These are phyloP conservation scores for Macrophomina pseudophaseolina DNA, from an alignment of 2,329 filamentous ascomycete species.

Conservation along the genomic window DNA sequence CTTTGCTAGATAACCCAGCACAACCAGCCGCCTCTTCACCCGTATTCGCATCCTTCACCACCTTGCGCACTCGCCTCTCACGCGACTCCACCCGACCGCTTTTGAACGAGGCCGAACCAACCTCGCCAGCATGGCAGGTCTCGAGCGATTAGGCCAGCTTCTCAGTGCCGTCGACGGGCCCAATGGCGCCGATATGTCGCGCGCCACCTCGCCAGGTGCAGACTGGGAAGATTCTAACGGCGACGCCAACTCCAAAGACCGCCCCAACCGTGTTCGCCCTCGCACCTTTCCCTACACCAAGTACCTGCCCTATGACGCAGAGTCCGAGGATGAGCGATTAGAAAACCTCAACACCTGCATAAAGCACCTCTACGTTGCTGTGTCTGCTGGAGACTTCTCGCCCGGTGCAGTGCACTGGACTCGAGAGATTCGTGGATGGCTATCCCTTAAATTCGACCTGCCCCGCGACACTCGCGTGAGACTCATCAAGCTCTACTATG, in stretches of 20 bases:
- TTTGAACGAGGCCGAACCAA: constrained; percentile 9
- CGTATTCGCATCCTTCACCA: not conserved
- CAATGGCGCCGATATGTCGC: constrained; percentile 71
- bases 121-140: constrained; percentile 41
- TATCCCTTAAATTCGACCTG: constrained; percentile 96
- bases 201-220: constrained; percentile 82
- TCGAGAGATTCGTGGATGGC: constrained; percentile 91
- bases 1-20: constrained; percentile 5
- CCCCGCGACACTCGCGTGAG: constrained; percentile 80
- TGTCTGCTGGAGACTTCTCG: constrained; percentile 91
- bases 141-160: constrained; percentile 50
- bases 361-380: constrained; percentile 88
- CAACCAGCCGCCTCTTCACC: constrained; percentile 4
- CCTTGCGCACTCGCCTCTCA: not conserved
- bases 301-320: constrained; percentile 86
- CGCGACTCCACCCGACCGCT: constrained; percentile 19
- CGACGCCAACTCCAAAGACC: constrained; percentile 52
- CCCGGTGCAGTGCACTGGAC: constrained; percentile 97
- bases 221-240: constrained; percentile 61
- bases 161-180: constrained; percentile 41
- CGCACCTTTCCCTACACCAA: constrained; percentile 93
- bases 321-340: constrained; percentile 78
- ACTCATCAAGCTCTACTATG: constrained; percentile 91
- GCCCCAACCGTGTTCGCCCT: constrained; percentile 73
- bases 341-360: constrained; percentile 83